Evolutionary conservation across 1,284 basidiomycete species (phyloP).

Genomic region (Tylopilus microsporus): DNA sequence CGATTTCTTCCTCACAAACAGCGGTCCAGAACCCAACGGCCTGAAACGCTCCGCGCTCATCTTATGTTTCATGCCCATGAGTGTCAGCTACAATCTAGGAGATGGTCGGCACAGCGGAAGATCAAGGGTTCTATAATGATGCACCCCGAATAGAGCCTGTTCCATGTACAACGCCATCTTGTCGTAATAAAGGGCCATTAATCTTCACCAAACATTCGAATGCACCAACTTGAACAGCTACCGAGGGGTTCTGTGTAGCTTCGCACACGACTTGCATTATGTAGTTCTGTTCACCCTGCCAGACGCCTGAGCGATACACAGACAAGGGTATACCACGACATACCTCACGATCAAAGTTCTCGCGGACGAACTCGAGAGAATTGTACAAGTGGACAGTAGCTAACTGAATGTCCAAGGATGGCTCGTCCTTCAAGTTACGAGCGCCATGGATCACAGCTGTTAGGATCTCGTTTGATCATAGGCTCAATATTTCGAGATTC

Average conservation of each 20-base stretch:
- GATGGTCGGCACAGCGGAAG: constrained; percentile 21
- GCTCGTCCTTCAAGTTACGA: constrained; percentile 93
- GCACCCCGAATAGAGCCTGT: constrained; percentile 91
- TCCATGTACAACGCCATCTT: constrained; percentile 99
- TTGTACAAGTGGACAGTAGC: constrained; percentile 95
- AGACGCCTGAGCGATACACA: constrained; percentile 9
- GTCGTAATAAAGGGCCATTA: constrained; percentile 98
- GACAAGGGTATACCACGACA: constrained; percentile 17
- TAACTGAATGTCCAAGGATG: constrained; percentile 89
- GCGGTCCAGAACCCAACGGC: constrained; percentile 99
- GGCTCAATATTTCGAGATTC: constrained; percentile 86
- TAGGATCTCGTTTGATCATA: constrained; percentile 94
- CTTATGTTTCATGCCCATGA: constrained; percentile 97
- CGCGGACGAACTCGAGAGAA: constrained; percentile 95
- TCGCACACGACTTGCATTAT: constrained; percentile 99
- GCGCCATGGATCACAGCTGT: constrained; percentile 99
- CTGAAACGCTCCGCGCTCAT: constrained; percentile 90
- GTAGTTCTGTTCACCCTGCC: constrained; percentile 94
- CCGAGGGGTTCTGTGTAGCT: constrained; percentile 82
- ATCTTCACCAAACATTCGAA: constrained; percentile 96
- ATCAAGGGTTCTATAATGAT: constrained; percentile 30
- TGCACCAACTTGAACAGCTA: constrained; percentile 83
- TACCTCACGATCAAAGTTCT: constrained; percentile 97
- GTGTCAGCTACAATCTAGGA: constrained; percentile 67
- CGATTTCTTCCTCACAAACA: constrained; percentile 96